These are phyloP conservation scores for Oryza meridionalis DNA, from an alignment of 176 grass and related monocot genomes.

Conservation along the genomic window DNA sequence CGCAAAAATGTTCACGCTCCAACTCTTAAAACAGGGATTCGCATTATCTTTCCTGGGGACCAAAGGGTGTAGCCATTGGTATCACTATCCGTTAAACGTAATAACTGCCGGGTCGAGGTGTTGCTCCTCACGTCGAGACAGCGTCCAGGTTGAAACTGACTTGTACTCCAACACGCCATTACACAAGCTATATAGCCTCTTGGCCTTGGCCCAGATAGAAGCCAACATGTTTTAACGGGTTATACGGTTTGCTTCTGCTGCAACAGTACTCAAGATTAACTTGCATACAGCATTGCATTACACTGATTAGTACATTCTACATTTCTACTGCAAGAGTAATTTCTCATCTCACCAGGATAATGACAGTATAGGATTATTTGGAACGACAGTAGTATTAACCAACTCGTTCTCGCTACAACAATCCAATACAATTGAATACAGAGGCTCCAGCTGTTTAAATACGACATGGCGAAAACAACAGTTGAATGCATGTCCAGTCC, in stretches of 20 bases:
- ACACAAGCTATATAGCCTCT: not conserved
- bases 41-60: not conserved
- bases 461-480: not conserved
- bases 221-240: not conserved
- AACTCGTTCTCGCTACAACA: not conserved
- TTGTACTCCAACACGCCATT: constrained; percentile 18
- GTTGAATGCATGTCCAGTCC: not conserved
- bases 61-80: not conserved
- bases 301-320: not conserved
- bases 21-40: not conserved
- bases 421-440: constrained; percentile 1
- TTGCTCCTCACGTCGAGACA: not conserved
- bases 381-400: not conserved
- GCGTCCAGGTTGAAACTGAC: constrained; percentile 7
- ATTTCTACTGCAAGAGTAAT: not conserved
- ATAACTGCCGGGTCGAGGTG: constrained; percentile 35
- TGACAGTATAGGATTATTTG: not conserved
- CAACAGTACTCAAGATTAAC: not conserved
- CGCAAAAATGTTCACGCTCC: not conserved
- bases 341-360: not conserved
- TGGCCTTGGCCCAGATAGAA: not conserved
- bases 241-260: not conserved
- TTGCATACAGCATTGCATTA: not conserved
- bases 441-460: not conserved
- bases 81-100: constrained; percentile 42